Percentiles rank a stretch among this genome's conserved stretches.
Evolutionary conservation across 2,329 filamentous ascomycete genomes (phyloP).

Genomic region (Neofusicoccum laricinum): DNA sequence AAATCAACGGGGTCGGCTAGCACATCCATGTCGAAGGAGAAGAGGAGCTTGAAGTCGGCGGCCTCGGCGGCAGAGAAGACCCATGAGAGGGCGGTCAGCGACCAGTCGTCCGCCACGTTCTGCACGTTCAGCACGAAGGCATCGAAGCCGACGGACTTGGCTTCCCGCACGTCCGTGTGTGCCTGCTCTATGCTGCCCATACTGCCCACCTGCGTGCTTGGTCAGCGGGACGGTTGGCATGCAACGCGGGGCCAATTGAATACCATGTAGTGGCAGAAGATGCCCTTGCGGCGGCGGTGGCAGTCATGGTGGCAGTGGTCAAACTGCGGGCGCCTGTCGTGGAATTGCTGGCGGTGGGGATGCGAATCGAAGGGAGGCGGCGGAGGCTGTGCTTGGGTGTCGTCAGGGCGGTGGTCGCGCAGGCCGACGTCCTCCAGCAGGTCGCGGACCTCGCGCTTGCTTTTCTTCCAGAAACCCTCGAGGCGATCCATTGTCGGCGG

Average conservation of each 20-base stretch:
- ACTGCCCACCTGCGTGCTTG: background rate
- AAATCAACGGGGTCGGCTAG: constrained; percentile 26
- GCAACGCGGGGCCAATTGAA: background rate
- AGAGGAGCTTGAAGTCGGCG: constrained; percentile 34
- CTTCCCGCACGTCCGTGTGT: constrained; percentile 26
- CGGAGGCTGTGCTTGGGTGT: background rate
- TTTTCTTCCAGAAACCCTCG: constrained; percentile 2
- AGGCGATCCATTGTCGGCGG: background rate
- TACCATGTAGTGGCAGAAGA: constrained; percentile 14
- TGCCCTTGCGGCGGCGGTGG: constrained; percentile 6
- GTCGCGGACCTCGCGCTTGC: constrained; percentile 8
- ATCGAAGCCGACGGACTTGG: constrained; percentile 24
- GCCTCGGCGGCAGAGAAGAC: constrained; percentile 32
- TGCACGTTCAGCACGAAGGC: constrained; percentile 20
- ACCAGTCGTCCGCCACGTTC: constrained; percentile 25
- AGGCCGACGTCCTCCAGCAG: constrained; percentile 3
- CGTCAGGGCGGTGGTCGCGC: background rate
- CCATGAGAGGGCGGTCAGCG: constrained; percentile 25
- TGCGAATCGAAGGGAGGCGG: constrained; percentile 1
- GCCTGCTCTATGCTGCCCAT: constrained; percentile 14
- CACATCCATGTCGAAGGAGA: constrained; percentile 35
- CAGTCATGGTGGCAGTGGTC: constrained; percentile 5
- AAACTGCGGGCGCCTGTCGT: background rate
- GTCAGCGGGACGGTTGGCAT: background rate
- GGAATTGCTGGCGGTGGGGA: background rate